phyloP scores from a whole-genome alignment of 768 basidiomycete genomes.

The Serendipita sp. region DNA sequence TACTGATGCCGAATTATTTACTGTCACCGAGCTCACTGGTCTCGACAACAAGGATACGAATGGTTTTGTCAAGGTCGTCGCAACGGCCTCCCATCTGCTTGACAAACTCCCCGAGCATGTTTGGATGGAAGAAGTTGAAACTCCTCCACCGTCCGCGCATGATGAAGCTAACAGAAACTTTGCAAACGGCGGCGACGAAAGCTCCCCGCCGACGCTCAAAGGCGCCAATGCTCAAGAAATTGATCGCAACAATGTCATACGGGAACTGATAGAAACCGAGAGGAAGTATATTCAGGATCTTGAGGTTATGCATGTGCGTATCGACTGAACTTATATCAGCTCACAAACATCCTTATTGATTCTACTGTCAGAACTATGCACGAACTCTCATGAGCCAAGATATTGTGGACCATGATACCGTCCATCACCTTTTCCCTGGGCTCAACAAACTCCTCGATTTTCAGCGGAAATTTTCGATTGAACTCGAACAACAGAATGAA shows the following conservation, averaged over 20 bases:
- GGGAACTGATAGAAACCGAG: constrained; percentile 88
- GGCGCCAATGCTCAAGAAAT: constrained; percentile 32
- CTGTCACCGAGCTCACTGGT: constrained; percentile 73
- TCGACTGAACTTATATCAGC: constrained; percentile 10
- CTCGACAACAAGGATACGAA: constrained; percentile 76
- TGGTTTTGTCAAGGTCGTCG: constrained; percentile 88
- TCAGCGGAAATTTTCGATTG: constrained; percentile 85
- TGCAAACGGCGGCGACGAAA: constrained; percentile 7
- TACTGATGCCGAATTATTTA: constrained; percentile 61
- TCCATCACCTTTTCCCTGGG: constrained; percentile 89
- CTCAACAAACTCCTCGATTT: constrained; percentile 92
- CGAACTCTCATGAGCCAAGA: constrained; percentile 66
- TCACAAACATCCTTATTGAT: neutral
- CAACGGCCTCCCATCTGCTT: constrained; percentile 75
- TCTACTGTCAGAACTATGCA: constrained; percentile 61
- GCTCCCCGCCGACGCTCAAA: constrained; percentile 9
- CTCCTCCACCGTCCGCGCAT: constrained; percentile 23
- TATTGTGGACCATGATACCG: constrained; percentile 84
- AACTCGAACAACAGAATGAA: constrained; percentile 72
- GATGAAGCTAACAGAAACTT: constrained; percentile 5
- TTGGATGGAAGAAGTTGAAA: constrained; percentile 37
- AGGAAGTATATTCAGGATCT: constrained; percentile 93
- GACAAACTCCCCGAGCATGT: constrained; percentile 52
- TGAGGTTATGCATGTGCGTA: constrained; percentile 81
- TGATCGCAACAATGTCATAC: constrained; percentile 60